These are phyloP conservation scores for Leishmania amazonensis DNA, from an alignment of 208 protist species.

Conservation along the genomic window DNA sequence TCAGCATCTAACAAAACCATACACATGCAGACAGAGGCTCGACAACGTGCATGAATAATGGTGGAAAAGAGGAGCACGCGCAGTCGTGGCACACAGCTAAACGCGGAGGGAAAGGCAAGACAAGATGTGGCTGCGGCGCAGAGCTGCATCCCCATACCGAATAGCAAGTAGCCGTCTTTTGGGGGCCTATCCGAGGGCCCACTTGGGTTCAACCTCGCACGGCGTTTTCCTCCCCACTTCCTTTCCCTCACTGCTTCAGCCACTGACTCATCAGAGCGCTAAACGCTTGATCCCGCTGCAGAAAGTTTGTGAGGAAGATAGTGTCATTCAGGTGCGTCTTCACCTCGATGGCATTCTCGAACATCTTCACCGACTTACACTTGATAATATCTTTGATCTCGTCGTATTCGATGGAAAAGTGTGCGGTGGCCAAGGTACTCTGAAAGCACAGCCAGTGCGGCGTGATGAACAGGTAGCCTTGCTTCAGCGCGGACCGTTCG, in stretches of 20 bases:
- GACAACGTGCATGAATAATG: neutral
- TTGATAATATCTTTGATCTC: conserved; percentile 85
- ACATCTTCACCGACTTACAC: conserved; percentile 59
- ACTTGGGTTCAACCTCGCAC: neutral
- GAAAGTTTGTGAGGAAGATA: conserved; percentile 67
- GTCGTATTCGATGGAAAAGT: conserved; percentile 79
- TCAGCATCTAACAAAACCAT: neutral
- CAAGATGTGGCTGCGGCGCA: neutral
- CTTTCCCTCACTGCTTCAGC: conserved; percentile 47
- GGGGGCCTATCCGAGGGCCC: neutral
- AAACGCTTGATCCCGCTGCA: conserved; percentile 76
- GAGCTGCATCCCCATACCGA: neutral
- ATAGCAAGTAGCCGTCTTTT: neutral
- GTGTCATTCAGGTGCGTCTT: conserved; percentile 64
- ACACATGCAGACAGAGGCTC: neutral
- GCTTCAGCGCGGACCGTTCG: conserved; percentile 42
- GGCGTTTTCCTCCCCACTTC: neutral
- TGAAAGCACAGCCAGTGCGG: conserved; percentile 75
- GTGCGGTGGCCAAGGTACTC: conserved; percentile 32
- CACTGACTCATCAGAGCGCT: conserved; percentile 76
- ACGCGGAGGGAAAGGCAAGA: neutral
- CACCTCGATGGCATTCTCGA: conserved; percentile 73
- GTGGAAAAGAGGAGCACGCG: neutral
- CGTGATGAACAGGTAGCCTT: conserved; percentile 71
- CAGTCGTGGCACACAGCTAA: neutral